Evolutionary conservation across 345 rosid species (phyloP), one percentile per base, ranked within the genome.

Genomic region (Camelina hispida): DNA sequence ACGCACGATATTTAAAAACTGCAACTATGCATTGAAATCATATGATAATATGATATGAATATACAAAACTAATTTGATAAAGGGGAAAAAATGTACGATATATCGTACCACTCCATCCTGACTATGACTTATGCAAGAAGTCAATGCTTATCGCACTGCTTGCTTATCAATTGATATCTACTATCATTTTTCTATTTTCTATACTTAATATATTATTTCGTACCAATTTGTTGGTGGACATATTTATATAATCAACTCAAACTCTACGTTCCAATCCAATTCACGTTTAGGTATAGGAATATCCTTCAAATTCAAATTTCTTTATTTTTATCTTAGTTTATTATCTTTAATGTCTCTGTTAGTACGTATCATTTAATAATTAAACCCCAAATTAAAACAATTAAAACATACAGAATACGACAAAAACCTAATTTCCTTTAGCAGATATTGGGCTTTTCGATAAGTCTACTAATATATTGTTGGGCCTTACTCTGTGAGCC

Each of bases 71-170:
- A 62, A 71, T 17, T 71, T 65, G 80, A 78, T 65, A 72, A 28
- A 64, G 20, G 47, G 30, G 32, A 78, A 32, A 1, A 77, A 57
- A 50, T 65, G 72, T 78, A 71, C 72, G 68, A 71, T 71, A 58
- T 78, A 35, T 78, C 62, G 77, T 78, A 78, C 73, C 68, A 71
- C 68, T 78, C 72, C 68, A 77, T 50, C 72, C 9, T 71, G 81
- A 78, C 62, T 66, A 66, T 5, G 81, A 71, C 77, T 71, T 48
- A 42, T 25, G 38, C 3, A 50, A 3, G 28, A 78, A 71, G 81
- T 78, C 81, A 78, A 78, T 65, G 77, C 77, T 78, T 78, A 78
- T 78, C 80, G 7, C 71, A 22, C 68, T 51, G 30, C 68, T 78
- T 71, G 56, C 77, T 65, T 77, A 77, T 77, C 80, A 71, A 75